Evolutionary conservation across 23 red algal species (phyloP), one percentile per base, ranked within the genome.

Genomic region (Gracilariopsis chorda): DNA sequence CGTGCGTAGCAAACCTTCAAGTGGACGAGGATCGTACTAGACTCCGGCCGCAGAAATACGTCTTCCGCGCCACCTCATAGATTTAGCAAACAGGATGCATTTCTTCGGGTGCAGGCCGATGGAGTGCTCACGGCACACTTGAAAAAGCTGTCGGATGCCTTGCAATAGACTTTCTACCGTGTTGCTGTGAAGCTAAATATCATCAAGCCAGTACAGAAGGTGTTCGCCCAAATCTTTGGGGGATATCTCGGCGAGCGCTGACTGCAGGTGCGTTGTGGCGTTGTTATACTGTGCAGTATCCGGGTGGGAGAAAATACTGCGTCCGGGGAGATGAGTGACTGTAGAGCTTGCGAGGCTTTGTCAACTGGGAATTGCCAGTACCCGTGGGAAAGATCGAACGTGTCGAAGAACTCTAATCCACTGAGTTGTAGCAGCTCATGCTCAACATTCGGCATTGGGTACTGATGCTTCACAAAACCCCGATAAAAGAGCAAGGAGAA

Each of bases 311-410:
- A 23, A 39, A 51, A 78, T 12, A 78, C 39, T 14, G 29, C 42
- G 28, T 49, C 30, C 10, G 72, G 72, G 12, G 72, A 64, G 34
- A 65, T 34, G 55, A 84, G 65, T 3, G 53, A 84, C 80, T 84
- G 80, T 7, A 19, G 34, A n/a, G 7, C 53, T 34, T 68, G 80
- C 19, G 17, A 67, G 6, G 43, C 17, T n/a, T 19, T n/a, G n/a
- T n/a, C n/a, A n/a, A n/a, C n/a, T n/a, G n/a, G n/a, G n/a, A n/a
- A n/a, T n/a, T n/a, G n/a, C n/a, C n/a, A n/a, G n/a, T n/a, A n/a
- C n/a, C n/a, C n/a, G n/a, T n/a, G n/a, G n/a, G n/a, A n/a, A n/a
- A n/a, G n/a, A n/a, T n/a, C n/a, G n/a, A n/a, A n/a, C n/a, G n/a
- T n/a, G n/a, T n/a, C n/a, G n/a, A n/a, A n/a, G n/a, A n/a, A n/a